phyloP scores from a whole-genome alignment of 208 protist genomes.

The Leishmania turanica region DNA sequence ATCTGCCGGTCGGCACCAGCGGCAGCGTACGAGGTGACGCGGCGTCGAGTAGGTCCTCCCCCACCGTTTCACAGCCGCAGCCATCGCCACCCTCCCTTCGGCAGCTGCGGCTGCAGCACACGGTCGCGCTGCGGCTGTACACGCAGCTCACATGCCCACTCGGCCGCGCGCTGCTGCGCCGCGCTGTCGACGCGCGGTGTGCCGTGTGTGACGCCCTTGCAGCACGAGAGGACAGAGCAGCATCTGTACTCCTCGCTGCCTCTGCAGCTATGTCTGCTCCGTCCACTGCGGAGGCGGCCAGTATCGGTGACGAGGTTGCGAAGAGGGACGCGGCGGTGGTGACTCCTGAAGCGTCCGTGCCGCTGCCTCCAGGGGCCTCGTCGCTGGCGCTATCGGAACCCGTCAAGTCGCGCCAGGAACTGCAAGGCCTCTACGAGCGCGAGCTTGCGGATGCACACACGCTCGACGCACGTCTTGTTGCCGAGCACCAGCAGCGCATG shows the following conservation, averaged over 20 bases:
- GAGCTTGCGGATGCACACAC: constrained; percentile 10
- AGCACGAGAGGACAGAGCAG: constrained; percentile 12
- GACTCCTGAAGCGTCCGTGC: neutral
- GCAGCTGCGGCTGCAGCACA: constrained; percentile 30
- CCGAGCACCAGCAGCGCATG: constrained; percentile 12
- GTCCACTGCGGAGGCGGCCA: neutral
- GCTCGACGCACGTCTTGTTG: constrained; percentile 13
- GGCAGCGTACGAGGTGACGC: neutral
- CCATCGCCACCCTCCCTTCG: neutral
- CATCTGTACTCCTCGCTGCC: neutral
- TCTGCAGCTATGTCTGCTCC: neutral
- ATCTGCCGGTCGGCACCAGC: neutral
- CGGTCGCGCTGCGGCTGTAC: constrained; percentile 30
- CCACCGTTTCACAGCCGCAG: neutral
- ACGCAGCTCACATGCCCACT: constrained; percentile 31
- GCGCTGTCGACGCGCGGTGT: constrained; percentile 15
- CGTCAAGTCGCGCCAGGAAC: constrained; percentile 14
- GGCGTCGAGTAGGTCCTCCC: neutral
- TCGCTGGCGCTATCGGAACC: constrained; percentile 17
- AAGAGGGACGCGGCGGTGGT: neutral
- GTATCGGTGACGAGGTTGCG: neutral
- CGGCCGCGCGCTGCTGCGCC: constrained; percentile 12
- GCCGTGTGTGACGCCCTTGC: constrained; percentile 25
- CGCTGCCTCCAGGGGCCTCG: neutral
- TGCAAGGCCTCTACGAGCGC: constrained; percentile 22